Base-by-base conservation (phyloP, 352 stramenopile species). In the Globisporangium yorkense region DNA sequence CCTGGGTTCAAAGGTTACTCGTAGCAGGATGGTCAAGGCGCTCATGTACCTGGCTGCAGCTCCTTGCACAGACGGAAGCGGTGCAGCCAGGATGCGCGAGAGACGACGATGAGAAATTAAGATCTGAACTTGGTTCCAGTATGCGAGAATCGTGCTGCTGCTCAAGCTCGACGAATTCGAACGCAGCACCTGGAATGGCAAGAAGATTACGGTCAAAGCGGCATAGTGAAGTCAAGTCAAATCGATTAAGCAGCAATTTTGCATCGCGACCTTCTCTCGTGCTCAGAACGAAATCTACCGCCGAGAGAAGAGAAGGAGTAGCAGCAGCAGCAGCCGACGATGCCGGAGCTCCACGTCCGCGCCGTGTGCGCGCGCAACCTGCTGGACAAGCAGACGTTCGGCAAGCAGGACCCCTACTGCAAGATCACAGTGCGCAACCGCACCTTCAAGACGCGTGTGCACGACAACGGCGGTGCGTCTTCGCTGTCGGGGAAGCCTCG, bases 381-480 rank as follows among this genome's bases (percentile, higher is more conserved):
- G 39, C 58, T 89, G 21, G 80, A 91, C 70, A 89, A 89, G 62
- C 84, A 94, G 67, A 91, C 79, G 3, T 92, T 94, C 55, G 84
- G 84, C 59, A 89, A 87, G 55, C 84, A 94, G 56, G 84, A 94
- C 56, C 84, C 81, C 15, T 94, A 77, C 70, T 94, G 84, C 62
- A 90, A 88, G 55, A 63, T 94, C 48, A 65, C 65, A 7, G 62
- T 94, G 21, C 70, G 84, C 44, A 62, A 70, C 57, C 76, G 77
- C 59, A 87, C 62, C 29, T 81, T 84, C 67, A 86, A 76, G 68
- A 94, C 84, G 43, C 77, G 77, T 60, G 82, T 91, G 39, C 81
- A 94, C 65, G 78, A 94, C 72, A 94, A 94, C 68, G 84, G 84
- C 60, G 68, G 84, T 90, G 40, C 52, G 77, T 71, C 45, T 37